A percentile compares a stretch with the other conserved stretches of the same genome.
Conservation (phyloP, 1,284 basidiomycete genomes). For the Tilletia indica region DNA sequence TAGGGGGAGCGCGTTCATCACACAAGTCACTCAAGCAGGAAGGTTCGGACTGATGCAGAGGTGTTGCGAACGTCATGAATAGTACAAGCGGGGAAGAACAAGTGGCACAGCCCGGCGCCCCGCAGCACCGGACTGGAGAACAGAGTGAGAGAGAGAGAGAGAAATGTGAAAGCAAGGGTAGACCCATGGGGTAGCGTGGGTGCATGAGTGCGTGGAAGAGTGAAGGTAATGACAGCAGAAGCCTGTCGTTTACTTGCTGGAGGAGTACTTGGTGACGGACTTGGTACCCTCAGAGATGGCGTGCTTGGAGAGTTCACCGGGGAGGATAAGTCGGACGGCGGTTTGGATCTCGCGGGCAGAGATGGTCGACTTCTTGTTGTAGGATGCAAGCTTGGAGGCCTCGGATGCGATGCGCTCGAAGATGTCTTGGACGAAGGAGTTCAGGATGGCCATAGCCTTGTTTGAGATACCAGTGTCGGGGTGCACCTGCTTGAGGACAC, state of each 20-base stretch:
- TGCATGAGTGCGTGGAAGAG: not conserved
- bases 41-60: not conserved
- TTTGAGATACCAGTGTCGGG: conserved; percentile 59
- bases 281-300: conserved; percentile 80
- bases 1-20: not conserved
- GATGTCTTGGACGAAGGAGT: conserved; percentile 60
- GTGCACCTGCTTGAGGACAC: conserved; percentile 65
- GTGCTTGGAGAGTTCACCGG: conserved; percentile 74
- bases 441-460: conserved; percentile 59
- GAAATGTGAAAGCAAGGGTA: not conserved
- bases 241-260: conserved; percentile 57
- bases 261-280: conserved; percentile 63
- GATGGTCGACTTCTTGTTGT: conserved; percentile 57
- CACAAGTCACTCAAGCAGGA: not conserved
- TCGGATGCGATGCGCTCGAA: conserved; percentile 58
- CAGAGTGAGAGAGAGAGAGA: conserved; percentile 8
- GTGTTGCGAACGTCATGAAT: not conserved
- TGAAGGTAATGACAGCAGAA: not conserved
- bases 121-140: not conserved
- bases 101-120: conserved; percentile 4
- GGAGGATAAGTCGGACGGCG: conserved; percentile 54
- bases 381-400: conserved; percentile 56
- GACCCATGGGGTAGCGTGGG: not conserved
- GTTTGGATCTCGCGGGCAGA: conserved; percentile 58
- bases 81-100: conserved; percentile 3